phyloP scores from a whole-genome alignment of 192 early-diverging fungal species.

The Backusella luteola region DNA sequence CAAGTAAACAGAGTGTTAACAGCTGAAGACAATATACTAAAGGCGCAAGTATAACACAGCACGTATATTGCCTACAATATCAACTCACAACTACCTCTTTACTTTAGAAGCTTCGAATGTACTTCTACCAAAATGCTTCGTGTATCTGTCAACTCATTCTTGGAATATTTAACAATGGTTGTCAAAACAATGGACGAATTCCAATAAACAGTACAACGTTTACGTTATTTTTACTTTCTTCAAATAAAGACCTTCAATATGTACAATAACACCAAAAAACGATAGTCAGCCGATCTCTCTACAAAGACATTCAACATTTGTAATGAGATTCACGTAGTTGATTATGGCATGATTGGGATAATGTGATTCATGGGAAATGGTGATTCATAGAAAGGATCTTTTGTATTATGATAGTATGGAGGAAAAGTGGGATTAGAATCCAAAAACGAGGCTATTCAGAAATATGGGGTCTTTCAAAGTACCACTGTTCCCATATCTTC shows the following conservation, averaged over 20 bases:
- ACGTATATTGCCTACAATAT: neutral
- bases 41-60: slow-evolving; percentile 34
- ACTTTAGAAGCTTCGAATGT: slow-evolving; percentile 38
- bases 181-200: slow-evolving; percentile 46
- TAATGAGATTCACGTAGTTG: neutral
- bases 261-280: neutral
- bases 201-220: neutral
- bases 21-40: slow-evolving; percentile 25
- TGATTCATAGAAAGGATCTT: neutral
- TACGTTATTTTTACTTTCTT: neutral
- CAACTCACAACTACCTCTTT: neutral
- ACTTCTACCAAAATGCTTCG: slow-evolving; percentile 39
- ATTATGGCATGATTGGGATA: neutral
- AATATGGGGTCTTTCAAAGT: no score
- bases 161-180: slow-evolving; percentile 51
- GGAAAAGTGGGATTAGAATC: neutral
- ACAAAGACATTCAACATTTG: no score
- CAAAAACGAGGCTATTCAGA: no score
- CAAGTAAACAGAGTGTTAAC: slow-evolving; percentile 37
- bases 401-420: neutral
- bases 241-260: neutral
- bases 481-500: no score
- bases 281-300: neutral
- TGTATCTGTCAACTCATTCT: slow-evolving; percentile 48
- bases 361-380: neutral